These are phyloP conservation scores for Pseudogymnoascus verrucosus DNA, from an alignment of 2,329 filamentous ascomycete species.

Conservation along the genomic window DNA sequence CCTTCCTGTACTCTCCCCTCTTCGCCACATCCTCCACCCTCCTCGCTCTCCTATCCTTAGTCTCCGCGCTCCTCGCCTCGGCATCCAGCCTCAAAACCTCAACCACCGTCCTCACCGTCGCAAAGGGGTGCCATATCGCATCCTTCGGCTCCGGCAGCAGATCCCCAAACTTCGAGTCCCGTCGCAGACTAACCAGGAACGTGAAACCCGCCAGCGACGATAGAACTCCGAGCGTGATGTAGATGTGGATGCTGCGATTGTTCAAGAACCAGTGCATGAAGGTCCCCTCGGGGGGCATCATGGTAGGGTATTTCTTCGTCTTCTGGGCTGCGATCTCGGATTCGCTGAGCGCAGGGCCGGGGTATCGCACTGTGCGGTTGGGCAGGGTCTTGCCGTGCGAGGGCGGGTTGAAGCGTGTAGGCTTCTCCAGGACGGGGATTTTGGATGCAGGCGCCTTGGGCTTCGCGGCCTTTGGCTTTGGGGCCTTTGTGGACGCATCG, in stretches of 20 bases:
- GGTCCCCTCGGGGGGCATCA: constrained; percentile 77
- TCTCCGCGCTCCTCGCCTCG: constrained; percentile 59
- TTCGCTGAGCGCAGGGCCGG: constrained; percentile 58
- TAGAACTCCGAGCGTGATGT: constrained; percentile 57
- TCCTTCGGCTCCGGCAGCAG: constrained; percentile 66
- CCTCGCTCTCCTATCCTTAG: constrained; percentile 62
- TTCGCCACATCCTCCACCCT: constrained; percentile 82
- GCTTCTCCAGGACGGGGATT: constrained; percentile 72
- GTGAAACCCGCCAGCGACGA: constrained; percentile 59
- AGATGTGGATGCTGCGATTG: constrained; percentile 66
- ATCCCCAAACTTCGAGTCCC: constrained; percentile 70
- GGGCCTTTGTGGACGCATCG: constrained; percentile 29
- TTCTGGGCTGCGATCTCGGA: constrained; percentile 60
- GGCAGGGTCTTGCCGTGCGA: constrained; percentile 71
- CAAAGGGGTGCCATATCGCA: constrained; percentile 61
- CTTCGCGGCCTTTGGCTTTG: constrained; percentile 15
- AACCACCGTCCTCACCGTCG: constrained; percentile 55
- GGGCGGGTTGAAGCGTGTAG: constrained; percentile 81
- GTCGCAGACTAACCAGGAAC: constrained; percentile 70
- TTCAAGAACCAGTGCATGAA: constrained; percentile 81
- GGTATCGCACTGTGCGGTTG: constrained; percentile 53
- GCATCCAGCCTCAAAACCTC: constrained; percentile 72
- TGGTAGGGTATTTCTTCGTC: constrained; percentile 71
- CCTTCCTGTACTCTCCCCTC: constrained; percentile 74
- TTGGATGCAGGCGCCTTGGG: constrained; percentile 31